These are phyloP conservation scores for Penicillium taxi DNA, from an alignment of 495 filamentous ascomycete species.

Conservation along the genomic window DNA sequence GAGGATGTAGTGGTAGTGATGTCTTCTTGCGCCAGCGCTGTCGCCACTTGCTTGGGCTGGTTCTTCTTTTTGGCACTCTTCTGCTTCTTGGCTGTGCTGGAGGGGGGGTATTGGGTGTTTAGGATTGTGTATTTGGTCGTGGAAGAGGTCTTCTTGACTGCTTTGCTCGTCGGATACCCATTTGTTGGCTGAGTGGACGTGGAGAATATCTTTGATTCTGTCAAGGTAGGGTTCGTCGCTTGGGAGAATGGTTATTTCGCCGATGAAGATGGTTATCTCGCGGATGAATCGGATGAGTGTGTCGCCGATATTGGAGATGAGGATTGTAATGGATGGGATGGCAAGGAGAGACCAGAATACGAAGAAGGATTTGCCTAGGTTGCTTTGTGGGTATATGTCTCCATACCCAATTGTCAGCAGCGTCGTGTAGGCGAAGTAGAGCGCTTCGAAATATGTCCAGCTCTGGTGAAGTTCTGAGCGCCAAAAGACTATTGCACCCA, in stretches of 20 bases:
- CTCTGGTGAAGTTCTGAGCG: conserved; percentile 44
- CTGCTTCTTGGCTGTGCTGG: conserved; percentile 15
- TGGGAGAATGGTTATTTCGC: conserved; percentile 68
- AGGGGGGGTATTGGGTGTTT: background rate
- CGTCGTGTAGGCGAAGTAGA: conserved; percentile 76
- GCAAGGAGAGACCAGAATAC: conserved; percentile 85
- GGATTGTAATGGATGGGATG: conserved; percentile 71
- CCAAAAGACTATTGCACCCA: conserved; percentile 68
- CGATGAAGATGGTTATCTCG: conserved; percentile 62
- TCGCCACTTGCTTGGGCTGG: conserved; percentile 38
- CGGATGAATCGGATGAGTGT: conserved; percentile 57
- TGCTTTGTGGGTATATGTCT: conserved; percentile 61
- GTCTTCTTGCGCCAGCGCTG: conserved; percentile 32
- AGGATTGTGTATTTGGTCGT: conserved; percentile 2
- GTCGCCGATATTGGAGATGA: conserved; percentile 72
- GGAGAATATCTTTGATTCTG: conserved; percentile 14
- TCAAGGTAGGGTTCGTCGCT: conserved; percentile 40
- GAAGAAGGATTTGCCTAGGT: conserved; percentile 71
- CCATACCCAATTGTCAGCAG: conserved; percentile 85
- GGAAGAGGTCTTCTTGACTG: conserved; percentile 2
- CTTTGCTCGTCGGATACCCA: conserved; percentile 17
- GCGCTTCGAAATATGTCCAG: conserved; percentile 73
- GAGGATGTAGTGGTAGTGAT: conserved; percentile 59
- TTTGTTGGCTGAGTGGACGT: conserved; percentile 14
- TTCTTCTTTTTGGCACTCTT: conserved; percentile 34